Conservation (phyloP, 192 early-diverging fungal genomes). For the Pilobolus umbonatus region DNA sequence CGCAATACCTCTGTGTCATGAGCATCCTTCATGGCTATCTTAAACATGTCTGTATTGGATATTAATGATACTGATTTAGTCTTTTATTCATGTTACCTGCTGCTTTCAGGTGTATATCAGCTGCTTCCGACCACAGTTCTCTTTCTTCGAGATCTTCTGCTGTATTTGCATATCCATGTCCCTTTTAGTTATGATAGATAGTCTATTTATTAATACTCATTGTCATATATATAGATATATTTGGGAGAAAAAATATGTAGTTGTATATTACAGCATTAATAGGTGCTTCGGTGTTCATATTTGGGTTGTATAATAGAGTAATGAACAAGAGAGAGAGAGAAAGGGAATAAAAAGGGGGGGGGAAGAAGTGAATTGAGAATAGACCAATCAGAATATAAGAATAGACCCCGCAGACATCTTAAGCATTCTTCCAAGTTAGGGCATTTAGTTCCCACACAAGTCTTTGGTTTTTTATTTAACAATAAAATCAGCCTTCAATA, state of each 20-base stretch:
- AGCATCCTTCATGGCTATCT: slow-evolving; percentile 51
- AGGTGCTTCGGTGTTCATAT: slow-evolving; percentile 20
- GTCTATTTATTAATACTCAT: not conserved
- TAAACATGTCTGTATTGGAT: slow-evolving; percentile 43
- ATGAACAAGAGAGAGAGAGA: not conserved
- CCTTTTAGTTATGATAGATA: too few species aligned
- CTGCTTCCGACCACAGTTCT: slow-evolving; percentile 51
- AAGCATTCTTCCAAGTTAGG: not conserved
- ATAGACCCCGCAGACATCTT: not conserved
- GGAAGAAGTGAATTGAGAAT: not conserved
- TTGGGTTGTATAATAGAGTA: not conserved
- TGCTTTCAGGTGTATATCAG: slow-evolving; percentile 62
- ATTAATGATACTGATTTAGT: not conserved
- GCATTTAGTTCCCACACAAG: too few species aligned
- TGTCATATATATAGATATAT: not conserved
- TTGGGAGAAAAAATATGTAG: too few species aligned
- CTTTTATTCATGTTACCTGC: slow-evolving; percentile 43
- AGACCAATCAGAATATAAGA: not conserved
- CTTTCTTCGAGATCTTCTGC: slow-evolving; percentile 60
- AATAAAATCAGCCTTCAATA: slow-evolving; percentile 48
- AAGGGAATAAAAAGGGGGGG: not conserved
- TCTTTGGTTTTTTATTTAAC: not conserved
- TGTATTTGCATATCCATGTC: slow-evolving; percentile 56
- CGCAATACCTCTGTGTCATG: slow-evolving; percentile 50
- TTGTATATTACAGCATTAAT: slow-evolving; percentile 16